Conservation (phyloP, 2,329 filamentous ascomycete species). For the Diplodia seriata region DNA sequence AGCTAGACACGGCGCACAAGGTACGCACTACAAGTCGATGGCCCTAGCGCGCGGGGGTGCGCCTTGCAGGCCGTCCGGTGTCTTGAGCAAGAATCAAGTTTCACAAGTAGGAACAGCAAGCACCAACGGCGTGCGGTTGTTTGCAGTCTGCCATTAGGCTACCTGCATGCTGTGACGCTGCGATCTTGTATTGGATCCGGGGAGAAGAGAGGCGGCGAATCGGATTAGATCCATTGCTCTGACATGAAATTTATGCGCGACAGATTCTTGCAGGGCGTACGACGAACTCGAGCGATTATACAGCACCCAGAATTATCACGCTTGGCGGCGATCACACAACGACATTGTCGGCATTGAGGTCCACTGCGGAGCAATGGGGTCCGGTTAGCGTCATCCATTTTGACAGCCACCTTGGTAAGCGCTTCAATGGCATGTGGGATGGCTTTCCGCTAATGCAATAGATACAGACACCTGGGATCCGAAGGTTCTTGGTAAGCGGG, state of each 20-base stretch:
- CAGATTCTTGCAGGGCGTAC: constrained; percentile 56
- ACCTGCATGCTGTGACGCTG: neutral
- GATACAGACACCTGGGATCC: constrained; percentile 63
- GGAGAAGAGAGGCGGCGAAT: constrained; percentile 2
- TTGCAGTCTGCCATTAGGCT: neutral
- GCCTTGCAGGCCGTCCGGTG: constrained; percentile 9
- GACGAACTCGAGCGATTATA: constrained; percentile 54
- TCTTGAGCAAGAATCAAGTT: neutral
- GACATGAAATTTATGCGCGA: neutral
- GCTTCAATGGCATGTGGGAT: neutral
- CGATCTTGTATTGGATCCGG: constrained; percentile 9
- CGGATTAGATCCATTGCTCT: neutral
- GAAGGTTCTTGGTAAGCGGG: constrained; percentile 55
- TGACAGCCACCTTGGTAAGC: constrained; percentile 57
- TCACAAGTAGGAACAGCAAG: neutral
- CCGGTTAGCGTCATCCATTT: constrained; percentile 65
- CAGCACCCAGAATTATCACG: constrained; percentile 59
- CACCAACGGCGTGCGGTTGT: neutral
- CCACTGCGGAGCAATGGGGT: constrained; percentile 59
- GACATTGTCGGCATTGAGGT: constrained; percentile 60
- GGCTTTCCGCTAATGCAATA: constrained; percentile 11
- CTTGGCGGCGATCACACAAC: constrained; percentile 65
- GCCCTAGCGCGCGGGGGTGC: neutral
- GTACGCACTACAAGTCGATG: constrained; percentile 41
- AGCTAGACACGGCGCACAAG: constrained; percentile 60